Conservation (phyloP, 2,329 filamentous ascomycete genomes). For the Meredithiella fracta region DNA sequence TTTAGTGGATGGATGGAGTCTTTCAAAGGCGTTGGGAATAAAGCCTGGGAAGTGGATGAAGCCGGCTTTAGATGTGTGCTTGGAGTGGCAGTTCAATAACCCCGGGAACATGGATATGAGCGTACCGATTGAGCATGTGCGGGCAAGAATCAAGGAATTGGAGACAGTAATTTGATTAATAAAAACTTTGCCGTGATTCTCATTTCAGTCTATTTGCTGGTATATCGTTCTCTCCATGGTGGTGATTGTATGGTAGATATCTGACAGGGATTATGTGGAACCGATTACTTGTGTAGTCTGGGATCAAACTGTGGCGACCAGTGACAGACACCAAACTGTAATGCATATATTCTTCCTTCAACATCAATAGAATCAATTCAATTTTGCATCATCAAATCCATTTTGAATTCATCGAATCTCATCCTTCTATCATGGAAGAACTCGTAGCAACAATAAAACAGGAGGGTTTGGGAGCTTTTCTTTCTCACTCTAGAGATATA, state of each 20-base stretch:
- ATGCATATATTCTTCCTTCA: no score
- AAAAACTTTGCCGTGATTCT: no score
- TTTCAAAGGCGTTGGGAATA: conserved; percentile 51
- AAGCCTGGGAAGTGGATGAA: conserved; percentile 75
- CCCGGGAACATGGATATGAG: conserved; percentile 44
- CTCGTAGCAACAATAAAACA: background rate
- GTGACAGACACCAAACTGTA: background rate
- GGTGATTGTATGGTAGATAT: background rate
- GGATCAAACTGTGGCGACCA: background rate
- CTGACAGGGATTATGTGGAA: no score
- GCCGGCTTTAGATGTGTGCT: conserved; percentile 58
- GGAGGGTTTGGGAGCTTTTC: no score
- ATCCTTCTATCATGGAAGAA: no score
- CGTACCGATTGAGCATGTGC: conserved; percentile 40
- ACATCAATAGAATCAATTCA: no score
- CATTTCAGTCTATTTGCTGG: background rate
- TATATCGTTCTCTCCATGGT: background rate
- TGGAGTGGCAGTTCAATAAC: conserved; percentile 79
- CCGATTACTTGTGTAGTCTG: background rate
- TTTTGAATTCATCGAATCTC: background rate
- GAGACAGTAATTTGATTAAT: background rate
- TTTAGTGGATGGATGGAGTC: conserved; percentile 57
- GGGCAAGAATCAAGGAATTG: background rate
- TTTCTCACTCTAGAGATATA: no score
- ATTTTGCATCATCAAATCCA: background rate